phyloP scores from a whole-genome alignment of 495 filamentous ascomycete species.

The Amorphotheca resinae region DNA sequence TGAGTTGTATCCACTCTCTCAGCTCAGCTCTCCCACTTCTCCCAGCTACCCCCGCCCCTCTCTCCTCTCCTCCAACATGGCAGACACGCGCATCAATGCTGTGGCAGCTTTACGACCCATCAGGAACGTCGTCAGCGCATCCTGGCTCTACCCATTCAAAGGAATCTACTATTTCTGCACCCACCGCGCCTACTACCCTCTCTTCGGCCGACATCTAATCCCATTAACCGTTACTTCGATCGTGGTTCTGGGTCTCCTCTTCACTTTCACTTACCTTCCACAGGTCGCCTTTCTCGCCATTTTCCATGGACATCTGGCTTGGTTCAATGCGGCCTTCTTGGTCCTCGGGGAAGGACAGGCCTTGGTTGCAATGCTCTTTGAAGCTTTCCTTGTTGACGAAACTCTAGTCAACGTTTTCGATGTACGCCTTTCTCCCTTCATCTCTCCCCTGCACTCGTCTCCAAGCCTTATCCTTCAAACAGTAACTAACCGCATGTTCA shows the following conservation, averaged over 20 bases:
- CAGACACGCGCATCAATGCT: background rate
- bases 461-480: too few relatives aligned
- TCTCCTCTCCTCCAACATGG: too few relatives aligned
- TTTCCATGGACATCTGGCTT: constrained; percentile 74
- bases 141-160: constrained; percentile 19
- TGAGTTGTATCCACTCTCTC: background rate
- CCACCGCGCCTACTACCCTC: constrained; percentile 50
- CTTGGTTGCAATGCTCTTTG: constrained; percentile 64
- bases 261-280: constrained; percentile 78
- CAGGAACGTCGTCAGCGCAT: constrained; percentile 15
- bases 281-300: constrained; percentile 70
- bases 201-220: constrained; percentile 55
- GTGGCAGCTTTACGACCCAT: constrained; percentile 8
- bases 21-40: too few relatives aligned
- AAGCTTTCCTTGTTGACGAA: constrained; percentile 71
- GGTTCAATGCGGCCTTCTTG: constrained; percentile 61
- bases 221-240: constrained; percentile 62
- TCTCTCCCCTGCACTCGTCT: background rate
- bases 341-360: constrained; percentile 73
- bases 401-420: constrained; percentile 88
- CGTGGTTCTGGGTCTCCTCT: constrained; percentile 60
- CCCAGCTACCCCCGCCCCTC: too few relatives aligned
- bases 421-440: constrained; percentile 34
- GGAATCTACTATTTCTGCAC: constrained; percentile 39
- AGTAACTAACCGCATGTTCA: too few relatives aligned